Base-by-base conservation (phyloP, 345 rosid genomes). In the Pseudoturritis turrita region DNA sequence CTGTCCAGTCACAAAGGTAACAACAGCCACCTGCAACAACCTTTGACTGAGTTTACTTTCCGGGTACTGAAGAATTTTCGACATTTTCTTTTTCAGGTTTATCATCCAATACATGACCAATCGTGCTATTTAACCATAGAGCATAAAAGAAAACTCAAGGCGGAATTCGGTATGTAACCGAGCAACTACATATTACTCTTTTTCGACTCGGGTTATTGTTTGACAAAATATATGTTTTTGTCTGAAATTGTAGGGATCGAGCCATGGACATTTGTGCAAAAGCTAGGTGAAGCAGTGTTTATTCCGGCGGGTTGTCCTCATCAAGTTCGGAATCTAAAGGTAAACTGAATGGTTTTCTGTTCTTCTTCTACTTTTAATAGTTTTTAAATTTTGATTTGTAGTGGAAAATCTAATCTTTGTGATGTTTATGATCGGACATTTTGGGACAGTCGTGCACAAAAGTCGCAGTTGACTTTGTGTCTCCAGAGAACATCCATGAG, bases 221-320 rank as follows among this genome's bases (percentile, higher is more conserved):
- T 35, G 36, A 69, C 52, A 36, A n/a, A 7, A 7, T 19, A 26
- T 4, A 57, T 69, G 10, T 35, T 49, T n/a, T 46, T 46, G 2
- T 59, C 36, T 43, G 70, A 7, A 74, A 28, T 45, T 6, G 13
- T 39, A 94, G 98, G 90, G 63, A 77, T 91, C n/a, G 91, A 91
- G 67, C 91, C 96, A 1, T 91, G 97, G 99, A 88, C 96, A 17
- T 95, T 95, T 56, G 88, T 82, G 65, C 99, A 91, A 59, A 83
- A 77, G 21, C 79, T 88, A 7, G 97, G 99, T 25, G 99, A 91
- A 56, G 97, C 96, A 13, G 93, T 94, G 46, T 91, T 91, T 71
- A 94, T 94, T 65, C 98, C 98, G 0, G 96, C 96, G 1, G 98
- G 98, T 41, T 94, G 98, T 71, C 97, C 97, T 4, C 99, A 95